phyloP scores from a whole-genome alignment of 768 basidiomycete species.

The Suillus clintonianus region DNA sequence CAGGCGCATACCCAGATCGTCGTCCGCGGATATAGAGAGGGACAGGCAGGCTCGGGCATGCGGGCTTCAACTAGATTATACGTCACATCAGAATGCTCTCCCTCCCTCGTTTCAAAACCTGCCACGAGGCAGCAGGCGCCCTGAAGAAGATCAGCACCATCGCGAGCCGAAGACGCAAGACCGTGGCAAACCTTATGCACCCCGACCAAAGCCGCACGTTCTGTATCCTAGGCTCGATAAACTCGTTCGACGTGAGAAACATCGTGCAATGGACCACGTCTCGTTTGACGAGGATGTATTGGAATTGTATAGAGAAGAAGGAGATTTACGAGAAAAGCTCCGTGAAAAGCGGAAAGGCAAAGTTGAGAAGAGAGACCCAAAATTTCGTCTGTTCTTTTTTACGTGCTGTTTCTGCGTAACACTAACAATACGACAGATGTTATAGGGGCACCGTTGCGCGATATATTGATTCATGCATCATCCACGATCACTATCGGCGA shows the following conservation, averaged over 20 bases:
- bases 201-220: conserved; percentile 18
- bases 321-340: conserved; percentile 25
- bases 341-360: conserved; percentile 18
- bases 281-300: conserved; percentile 22
- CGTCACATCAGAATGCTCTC: not conserved
- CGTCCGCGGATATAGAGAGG: conserved; percentile 28
- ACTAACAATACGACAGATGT: conserved; percentile 27
- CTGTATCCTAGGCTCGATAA: conserved; percentile 29
- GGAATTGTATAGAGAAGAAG: conserved; percentile 16
- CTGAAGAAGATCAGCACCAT: conserved; percentile 4
- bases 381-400: conserved; percentile 24
- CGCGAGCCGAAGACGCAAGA: conserved; percentile 1
- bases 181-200: conserved; percentile 12
- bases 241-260: conserved; percentile 19
- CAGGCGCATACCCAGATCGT: conserved; percentile 17
- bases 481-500: conserved; percentile 36
- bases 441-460: conserved; percentile 38
- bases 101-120: not conserved
- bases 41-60: conserved; percentile 32
- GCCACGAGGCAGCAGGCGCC: not conserved
- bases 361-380: conserved; percentile 21
- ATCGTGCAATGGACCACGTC: conserved; percentile 30
- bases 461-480: conserved; percentile 34
- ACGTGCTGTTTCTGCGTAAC: not conserved
- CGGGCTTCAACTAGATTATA: conserved; percentile 6